Conservation (phyloP, 257 asterid genomes). For the Sherardia arvensis region DNA sequence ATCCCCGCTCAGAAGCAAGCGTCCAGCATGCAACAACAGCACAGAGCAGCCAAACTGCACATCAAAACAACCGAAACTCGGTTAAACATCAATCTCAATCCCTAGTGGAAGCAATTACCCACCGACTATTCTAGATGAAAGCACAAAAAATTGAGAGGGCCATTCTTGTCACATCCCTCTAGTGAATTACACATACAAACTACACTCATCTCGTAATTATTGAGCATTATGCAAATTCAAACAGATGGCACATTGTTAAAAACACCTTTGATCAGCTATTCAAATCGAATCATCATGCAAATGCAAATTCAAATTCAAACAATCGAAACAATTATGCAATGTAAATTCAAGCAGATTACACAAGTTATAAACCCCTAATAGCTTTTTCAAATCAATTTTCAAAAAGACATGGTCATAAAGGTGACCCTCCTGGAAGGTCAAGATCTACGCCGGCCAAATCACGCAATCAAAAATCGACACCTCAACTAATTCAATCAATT, state of each 20-base stretch:
- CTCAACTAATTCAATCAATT: not conserved
- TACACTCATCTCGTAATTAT: not conserved
- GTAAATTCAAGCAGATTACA: too few species aligned
- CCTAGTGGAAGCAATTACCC: not conserved
- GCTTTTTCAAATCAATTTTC: not conserved
- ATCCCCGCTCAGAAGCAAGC: constrained; percentile 22
- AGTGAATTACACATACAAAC: not conserved
- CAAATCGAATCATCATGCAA: too few species aligned
- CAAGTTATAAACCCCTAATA: not conserved
- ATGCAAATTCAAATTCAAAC: too few species aligned
- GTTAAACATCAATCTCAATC: not conserved
- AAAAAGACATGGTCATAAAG: not conserved
- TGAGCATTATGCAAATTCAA: not conserved
- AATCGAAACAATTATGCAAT: not conserved
- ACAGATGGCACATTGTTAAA: too few species aligned
- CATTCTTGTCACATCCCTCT: not conserved
- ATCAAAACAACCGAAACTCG: not conserved
- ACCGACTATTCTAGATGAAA: too few species aligned
- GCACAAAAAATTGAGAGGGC: not conserved
- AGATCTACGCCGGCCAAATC: not conserved
- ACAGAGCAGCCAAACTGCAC: constrained; percentile 37
- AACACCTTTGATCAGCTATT: too few species aligned
- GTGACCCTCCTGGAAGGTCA: not conserved
- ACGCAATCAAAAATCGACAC: not conserved
- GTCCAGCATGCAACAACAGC: constrained; percentile 33